A percentile compares a stretch with the other conserved stretches of the same genome.
Conservation (phyloP, 768 basidiomycete species). For the Pleurotus platypus region DNA sequence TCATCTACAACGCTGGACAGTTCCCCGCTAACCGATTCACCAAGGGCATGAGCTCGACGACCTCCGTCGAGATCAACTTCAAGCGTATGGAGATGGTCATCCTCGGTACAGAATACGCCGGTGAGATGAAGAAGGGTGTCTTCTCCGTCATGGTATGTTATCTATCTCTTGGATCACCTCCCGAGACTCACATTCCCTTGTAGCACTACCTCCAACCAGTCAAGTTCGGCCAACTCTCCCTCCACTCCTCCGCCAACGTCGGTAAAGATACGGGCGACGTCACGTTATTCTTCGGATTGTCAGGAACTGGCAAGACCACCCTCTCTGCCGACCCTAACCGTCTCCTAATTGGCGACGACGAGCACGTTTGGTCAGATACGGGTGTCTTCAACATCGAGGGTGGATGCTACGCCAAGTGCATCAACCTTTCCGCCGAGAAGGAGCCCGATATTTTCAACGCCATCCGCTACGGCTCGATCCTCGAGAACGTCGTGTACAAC, state of each 20-base stretch:
- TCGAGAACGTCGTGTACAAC: conserved; percentile 99
- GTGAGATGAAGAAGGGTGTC: conserved; percentile 99
- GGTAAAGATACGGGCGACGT: conserved; percentile 87
- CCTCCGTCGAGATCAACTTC: conserved; percentile 99
- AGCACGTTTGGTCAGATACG: conserved; percentile 98
- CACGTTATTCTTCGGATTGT: conserved; percentile 97
- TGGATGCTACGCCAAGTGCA: conserved; percentile 97
- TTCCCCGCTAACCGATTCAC: conserved; percentile 99
- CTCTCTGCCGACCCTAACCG: conserved; percentile 95
- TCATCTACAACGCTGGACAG: conserved; percentile 99
- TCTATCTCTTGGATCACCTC: not conserved
- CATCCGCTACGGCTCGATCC: conserved; percentile 92
- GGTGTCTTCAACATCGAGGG: conserved; percentile 99
- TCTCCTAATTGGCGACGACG: conserved; percentile 95
- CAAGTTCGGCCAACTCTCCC: conserved; percentile 95
- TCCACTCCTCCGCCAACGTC: conserved; percentile 98
- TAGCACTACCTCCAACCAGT: conserved; percentile 97
- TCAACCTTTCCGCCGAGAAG: conserved; percentile 95
- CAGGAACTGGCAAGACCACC: conserved; percentile 98
- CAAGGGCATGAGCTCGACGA: conserved; percentile 98
- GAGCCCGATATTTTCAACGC: conserved; percentile 98
- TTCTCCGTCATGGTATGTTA: conserved; percentile 89
- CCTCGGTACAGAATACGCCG: conserved; percentile 95
- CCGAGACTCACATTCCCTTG: too few relatives aligned
- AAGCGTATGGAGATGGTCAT: conserved; percentile 99